phyloP scores from a whole-genome alignment of 495 filamentous ascomycete species.

The Extremus antarcticus region DNA sequence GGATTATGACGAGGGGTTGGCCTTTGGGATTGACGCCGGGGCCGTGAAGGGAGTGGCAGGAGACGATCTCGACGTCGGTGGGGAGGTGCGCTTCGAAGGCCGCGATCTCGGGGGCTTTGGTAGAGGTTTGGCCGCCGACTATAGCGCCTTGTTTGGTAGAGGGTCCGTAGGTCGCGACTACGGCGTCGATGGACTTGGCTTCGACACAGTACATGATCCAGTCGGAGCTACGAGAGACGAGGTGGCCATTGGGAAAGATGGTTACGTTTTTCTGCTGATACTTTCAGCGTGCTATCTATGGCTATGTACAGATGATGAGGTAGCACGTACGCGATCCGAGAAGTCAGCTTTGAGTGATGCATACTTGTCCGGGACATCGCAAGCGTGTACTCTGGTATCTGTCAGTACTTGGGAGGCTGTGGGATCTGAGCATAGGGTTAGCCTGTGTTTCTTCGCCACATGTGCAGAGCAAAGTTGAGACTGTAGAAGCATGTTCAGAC shows the following conservation, averaged over 20 bases:
- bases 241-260: conserved; percentile 83
- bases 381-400: conserved; percentile 71
- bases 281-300: conserved; percentile 43
- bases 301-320: not conserved
- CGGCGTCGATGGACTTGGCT: conserved; percentile 73
- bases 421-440: conserved; percentile 4
- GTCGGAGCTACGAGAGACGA: conserved; percentile 88
- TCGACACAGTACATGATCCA: conserved; percentile 98
- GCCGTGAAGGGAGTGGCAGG: conserved; percentile 93
- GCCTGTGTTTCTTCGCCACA: not conserved
- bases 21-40: conserved; percentile 66
- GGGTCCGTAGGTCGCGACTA: conserved; percentile 77
- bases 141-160: conserved; percentile 90
- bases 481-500: conserved; percentile 50
- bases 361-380: conserved; percentile 78
- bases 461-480: not conserved
- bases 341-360: conserved; percentile 68
- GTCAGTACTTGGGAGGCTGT: not conserved
- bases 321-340: conserved; percentile 50
- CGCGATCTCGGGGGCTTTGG: conserved; percentile 91
- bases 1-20: conserved; percentile 85
- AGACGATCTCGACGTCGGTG: conserved; percentile 81
- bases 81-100: conserved; percentile 88
- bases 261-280: conserved; percentile 52
- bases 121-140: conserved; percentile 94